Evolutionary conservation across 2,329 filamentous ascomycete genomes (phyloP).

Genomic region (Colletotrichum sp.): DNA sequence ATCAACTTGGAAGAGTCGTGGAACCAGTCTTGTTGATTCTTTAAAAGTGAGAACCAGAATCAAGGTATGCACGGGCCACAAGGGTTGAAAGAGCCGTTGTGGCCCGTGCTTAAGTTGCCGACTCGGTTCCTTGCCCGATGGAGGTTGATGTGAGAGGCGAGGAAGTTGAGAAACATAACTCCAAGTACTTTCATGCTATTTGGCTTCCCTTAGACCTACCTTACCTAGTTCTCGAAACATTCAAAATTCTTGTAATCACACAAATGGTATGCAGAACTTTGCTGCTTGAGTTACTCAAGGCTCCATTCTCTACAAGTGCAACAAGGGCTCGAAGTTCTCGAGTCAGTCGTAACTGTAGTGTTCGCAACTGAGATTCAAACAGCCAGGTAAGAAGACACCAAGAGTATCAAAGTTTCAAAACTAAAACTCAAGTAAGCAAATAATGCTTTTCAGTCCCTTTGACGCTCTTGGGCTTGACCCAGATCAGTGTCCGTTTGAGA

Average conservation of each 20-base stretch:
- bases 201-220: no score
- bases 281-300: no score
- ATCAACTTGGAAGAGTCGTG: accelerated
- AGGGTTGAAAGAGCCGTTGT: background rate
- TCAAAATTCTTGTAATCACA: no score
- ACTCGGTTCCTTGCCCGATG: background rate
- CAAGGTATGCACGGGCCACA: background rate
- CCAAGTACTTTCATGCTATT: background rate
- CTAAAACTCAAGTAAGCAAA: background rate
- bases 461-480: background rate
- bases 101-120: background rate
- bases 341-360: background rate
- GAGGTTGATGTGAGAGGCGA: accelerated
- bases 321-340: background rate
- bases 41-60: background rate
- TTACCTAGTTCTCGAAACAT: no score
- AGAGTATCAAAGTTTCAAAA: accelerated
- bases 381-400: background rate
- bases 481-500: background rate
- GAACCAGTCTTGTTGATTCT: background rate
- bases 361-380: background rate
- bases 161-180: background rate
- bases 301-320: background rate
- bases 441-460: background rate
- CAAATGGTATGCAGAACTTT: no score